Evolutionary conservation across 805 yeast genomes (phyloP), one percentile per base, ranked within the genome.

Genomic region (Metschnikowia dekortorum): DNA sequence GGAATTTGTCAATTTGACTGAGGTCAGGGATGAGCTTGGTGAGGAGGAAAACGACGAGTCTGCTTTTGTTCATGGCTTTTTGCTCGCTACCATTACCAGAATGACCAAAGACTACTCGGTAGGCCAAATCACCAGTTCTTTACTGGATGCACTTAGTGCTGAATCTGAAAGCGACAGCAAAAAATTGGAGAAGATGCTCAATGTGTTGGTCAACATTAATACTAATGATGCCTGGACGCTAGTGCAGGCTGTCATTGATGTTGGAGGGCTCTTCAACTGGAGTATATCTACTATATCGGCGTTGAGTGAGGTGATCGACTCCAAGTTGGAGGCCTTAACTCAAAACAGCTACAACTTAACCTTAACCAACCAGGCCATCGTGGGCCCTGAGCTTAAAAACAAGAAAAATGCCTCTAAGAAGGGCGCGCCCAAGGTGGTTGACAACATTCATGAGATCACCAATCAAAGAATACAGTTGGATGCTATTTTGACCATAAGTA

Each of bases 241-340:
- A n/a, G 68, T 87, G 40, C 79, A 83, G 50, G 73, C 84, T 22
- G 75, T 87, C 44, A 77, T 87, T 46, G 94, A 87, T 62, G 81
- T 87, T 1, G 84, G 84, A 47, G 94, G 94, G 0, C 68, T 87
- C 43, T 80, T 87, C 62, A 80, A 82, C 53, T 81, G 88, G 80
- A 77, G 79, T 45, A 70, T 73, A 35, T 76, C 79, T 7, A 74
- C 80, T 35, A 68, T 84, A 44, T 69, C 69, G 26, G 65, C 66
- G 18, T 71, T 85, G 50, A 67, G 75, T 39, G 63, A 55, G 14
- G 69, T 75, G n/a, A 68, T 86, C 28, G 71, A 70, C 31, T 52
- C 62, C 13, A 81, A 81, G 61, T 72, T 84, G 14, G 74, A 73
- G 10, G 65, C 77, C 49, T 54, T 74, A 63, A 59, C 69, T 56